Conservation (phyloP, 257 asterid genomes). For the Scutellaria barbata region DNA sequence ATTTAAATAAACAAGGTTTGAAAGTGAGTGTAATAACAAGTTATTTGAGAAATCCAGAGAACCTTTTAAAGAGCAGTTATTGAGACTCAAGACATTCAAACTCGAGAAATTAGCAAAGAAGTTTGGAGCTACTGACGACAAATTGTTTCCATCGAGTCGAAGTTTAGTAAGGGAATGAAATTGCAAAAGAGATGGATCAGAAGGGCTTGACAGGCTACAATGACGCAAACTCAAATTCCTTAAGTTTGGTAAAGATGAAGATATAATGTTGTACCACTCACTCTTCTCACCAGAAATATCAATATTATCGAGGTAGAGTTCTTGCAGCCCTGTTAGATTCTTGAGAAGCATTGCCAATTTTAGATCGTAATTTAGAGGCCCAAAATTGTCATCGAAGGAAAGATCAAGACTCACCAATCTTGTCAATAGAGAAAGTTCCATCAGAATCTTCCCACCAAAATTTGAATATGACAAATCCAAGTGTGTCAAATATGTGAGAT, state of each 20-base stretch:
- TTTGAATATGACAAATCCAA: no score
- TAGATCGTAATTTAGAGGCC: no score
- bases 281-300: conserved; percentile 36
- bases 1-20: conserved; percentile 29
- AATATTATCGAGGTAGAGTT: conserved; percentile 49
- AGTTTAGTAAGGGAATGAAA: conserved; percentile 38
- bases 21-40: conserved; percentile 31
- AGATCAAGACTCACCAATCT: no score
- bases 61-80: conserved; percentile 37
- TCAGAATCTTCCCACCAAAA: no score
- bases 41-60: conserved; percentile 2
- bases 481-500: not conserved
- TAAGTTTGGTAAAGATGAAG: conserved; percentile 47
- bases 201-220: conserved; percentile 42
- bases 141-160: conserved; percentile 33
- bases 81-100: conserved; percentile 31
- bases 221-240: conserved; percentile 40
- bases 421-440: no score
- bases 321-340: conserved; percentile 42
- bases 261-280: conserved; percentile 41
- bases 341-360: no score
- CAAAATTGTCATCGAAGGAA: no score
- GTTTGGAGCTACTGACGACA: conserved; percentile 30
- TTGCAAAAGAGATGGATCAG: conserved; percentile 28
- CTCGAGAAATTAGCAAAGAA: conserved; percentile 36